Conservation (phyloP, 169 alveolate genomes). For the Eimeria brunetti region DNA sequence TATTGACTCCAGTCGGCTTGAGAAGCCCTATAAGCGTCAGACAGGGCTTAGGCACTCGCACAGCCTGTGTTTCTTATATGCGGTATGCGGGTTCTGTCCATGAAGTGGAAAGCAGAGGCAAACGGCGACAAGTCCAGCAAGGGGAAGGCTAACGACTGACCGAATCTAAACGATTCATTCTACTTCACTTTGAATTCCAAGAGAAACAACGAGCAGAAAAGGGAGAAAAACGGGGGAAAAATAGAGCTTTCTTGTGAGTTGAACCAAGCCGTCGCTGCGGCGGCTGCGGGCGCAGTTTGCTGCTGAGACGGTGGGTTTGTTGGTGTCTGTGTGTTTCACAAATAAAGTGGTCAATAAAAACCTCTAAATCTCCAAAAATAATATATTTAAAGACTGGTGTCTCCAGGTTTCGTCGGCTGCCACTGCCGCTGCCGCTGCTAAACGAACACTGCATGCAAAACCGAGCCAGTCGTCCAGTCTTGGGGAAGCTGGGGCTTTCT, state of each 20-base stretch:
- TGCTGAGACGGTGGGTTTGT: not conserved
- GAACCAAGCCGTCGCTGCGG: not conserved
- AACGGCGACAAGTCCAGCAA: too few relatives aligned
- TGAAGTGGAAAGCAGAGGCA: too few relatives aligned
- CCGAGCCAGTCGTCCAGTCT: not conserved
- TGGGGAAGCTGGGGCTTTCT: not conserved
- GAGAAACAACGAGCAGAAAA: not conserved
- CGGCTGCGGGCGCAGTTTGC: not conserved
- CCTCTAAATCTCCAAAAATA: not conserved
- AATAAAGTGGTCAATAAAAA: not conserved
- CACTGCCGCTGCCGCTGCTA: not conserved
- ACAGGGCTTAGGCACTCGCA: too few relatives aligned
- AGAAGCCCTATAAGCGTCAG: too few relatives aligned
- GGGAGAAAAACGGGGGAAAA: not conserved
- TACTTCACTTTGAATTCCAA: too few relatives aligned
- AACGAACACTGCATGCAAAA: conserved; percentile 24
- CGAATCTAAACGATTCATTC: too few relatives aligned
- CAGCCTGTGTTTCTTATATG: too few relatives aligned
- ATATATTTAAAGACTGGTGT: not conserved
- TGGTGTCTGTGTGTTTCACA: not conserved
- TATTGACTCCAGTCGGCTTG: too few relatives aligned
- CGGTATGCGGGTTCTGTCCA: too few relatives aligned
- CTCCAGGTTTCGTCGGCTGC: not conserved
- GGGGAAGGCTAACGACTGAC: too few relatives aligned
- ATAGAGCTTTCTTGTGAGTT: not conserved